Percentiles rank a stretch among this genome's conserved stretches.
These are phyloP conservation scores for Kluyveromyces starmeri DNA, from an alignment of 805 yeast species.

Conservation along the genomic window DNA sequence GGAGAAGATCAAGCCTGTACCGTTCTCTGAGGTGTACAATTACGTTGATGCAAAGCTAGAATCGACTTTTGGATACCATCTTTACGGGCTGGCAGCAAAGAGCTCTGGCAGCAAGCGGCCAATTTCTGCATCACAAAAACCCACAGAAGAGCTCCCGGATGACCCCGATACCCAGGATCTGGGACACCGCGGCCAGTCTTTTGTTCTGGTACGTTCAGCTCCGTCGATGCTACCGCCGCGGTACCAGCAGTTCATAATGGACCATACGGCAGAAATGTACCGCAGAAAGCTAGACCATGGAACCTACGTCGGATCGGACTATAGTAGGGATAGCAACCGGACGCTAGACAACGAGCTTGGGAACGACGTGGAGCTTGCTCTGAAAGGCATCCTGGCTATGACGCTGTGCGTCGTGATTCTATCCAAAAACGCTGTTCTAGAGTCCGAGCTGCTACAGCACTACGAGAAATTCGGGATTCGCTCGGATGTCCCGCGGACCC, in stretches of 20 bases:
- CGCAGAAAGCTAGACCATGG: slow-evolving; percentile 12
- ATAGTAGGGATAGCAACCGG: slow-evolving; percentile 6
- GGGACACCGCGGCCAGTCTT: slow-evolving; percentile 14
- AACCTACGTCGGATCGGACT: slow-evolving; percentile 16
- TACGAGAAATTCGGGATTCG: slow-evolving; percentile 23
- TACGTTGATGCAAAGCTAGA: slow-evolving; percentile 16
- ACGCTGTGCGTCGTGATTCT: slow-evolving; percentile 17
- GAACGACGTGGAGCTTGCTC: slow-evolving; percentile 15
- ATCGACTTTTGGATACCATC: slow-evolving; percentile 21
- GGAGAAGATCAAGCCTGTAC: slow-evolving; percentile 13
- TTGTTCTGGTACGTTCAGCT: slow-evolving; percentile 18
- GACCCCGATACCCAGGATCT: background rate
- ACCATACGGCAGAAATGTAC: slow-evolving; percentile 11
- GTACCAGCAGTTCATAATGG: slow-evolving; percentile 12
- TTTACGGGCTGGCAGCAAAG: slow-evolving; percentile 16
- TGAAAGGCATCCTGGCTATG: slow-evolving; percentile 19
- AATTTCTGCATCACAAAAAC: slow-evolving; percentile 1
- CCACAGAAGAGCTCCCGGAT: background rate
- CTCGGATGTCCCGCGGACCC: slow-evolving; percentile 19
- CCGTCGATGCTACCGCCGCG: slow-evolving; percentile 7
- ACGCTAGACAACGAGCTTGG: slow-evolving; percentile 13
- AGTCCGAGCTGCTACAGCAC: slow-evolving; percentile 16
- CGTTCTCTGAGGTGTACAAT: slow-evolving; percentile 11
- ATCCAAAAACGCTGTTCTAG: slow-evolving; percentile 23
- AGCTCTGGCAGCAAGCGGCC: background rate